Evolutionary conservation across 352 stramenopile genomes (phyloP), one percentile per base, ranked within the genome.

Genomic region (Globisporangium acanthophoron): DNA sequence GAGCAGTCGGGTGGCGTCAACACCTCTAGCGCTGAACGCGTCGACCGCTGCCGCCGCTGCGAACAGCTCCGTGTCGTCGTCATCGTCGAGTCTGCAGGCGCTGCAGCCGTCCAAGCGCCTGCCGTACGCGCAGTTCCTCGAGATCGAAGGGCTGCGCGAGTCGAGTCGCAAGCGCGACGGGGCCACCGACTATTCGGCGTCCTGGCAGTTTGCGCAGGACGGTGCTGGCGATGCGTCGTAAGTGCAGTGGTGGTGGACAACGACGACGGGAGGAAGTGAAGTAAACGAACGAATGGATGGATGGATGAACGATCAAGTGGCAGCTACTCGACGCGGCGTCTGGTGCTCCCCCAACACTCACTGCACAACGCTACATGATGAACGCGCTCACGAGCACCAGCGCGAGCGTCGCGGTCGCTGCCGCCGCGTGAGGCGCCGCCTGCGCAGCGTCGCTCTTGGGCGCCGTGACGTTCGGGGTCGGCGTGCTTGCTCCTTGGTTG

Each of bases 91-190:
- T 7, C 46, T 67, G 3, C 61, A 60, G 27, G 37, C 76, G 3
- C 50, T 92, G 15, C 76, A 83, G 27, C 76, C 81, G 7, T 69
- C 72, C 5, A 64, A 71, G 18, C 79, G 84, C 1, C 60, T 93
- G 54, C 84, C 81, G n/a, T 93, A 93, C 50, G 84, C 84, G 8
- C 80, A 87, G 39, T 87, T 67, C 13, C 71, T 93, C 24, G 84
- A 93, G 59, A 89, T 93, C 46, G 84, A 93, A 67, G 84, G 84
- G 0, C 35, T 93, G 11, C 81, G 84, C 3, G 84, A 93, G 58
- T 93, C 84, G 8, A 85, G 76, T 39, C 64, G 66, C 47, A 72
- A 77, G 41, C 67, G 70, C 18, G 56, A 73, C 3, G 62, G 70
- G 1, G 65, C 62, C 18, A 64, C 80, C 9, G 68, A 76, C 50